phyloP scores from a whole-genome alignment of 129 eudicot genomes.

The Cynara cardunculus region DNA sequence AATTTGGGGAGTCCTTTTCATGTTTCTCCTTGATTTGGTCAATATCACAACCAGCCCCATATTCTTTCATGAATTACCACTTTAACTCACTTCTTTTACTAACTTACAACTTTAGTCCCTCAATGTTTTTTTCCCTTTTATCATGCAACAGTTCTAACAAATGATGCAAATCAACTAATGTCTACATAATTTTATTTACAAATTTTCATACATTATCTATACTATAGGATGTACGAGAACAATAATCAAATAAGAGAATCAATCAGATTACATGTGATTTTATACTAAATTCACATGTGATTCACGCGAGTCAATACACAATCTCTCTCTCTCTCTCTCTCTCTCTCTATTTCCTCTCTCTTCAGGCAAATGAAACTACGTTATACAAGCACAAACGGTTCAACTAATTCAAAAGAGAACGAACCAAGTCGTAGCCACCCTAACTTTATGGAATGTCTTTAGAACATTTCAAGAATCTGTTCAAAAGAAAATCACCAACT shows the following conservation, averaged over 20 bases:
- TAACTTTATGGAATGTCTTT: constrained; percentile 16
- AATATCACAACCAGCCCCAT: neutral
- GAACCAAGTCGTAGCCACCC: neutral
- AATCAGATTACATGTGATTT: too few relatives aligned
- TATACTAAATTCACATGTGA: too few relatives aligned
- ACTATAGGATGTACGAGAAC: too few relatives aligned
- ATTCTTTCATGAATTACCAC: neutral
- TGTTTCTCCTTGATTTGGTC: neutral
- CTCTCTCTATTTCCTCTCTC: neutral
- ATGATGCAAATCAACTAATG: too few relatives aligned
- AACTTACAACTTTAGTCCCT: neutral
- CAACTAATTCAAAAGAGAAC: neutral
- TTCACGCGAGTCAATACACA: neutral
- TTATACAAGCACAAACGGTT: neutral
- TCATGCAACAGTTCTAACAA: too few relatives aligned
- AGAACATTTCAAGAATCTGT: constrained; percentile 85
- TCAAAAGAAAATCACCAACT: constrained; percentile 13
- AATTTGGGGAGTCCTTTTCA: too few relatives aligned
- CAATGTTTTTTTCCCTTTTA: neutral
- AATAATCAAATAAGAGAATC: too few relatives aligned
- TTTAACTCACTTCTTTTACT: neutral
- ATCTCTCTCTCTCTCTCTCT: too few relatives aligned
- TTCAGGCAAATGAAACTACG: neutral
- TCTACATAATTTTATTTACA: too few relatives aligned
- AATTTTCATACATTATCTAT: neutral